A percentile compares a stretch with the other conserved stretches of the same genome.
phyloP scores from a whole-genome alignment of 345 rosid genomes.

The Orychophragmus violaceus region DNA sequence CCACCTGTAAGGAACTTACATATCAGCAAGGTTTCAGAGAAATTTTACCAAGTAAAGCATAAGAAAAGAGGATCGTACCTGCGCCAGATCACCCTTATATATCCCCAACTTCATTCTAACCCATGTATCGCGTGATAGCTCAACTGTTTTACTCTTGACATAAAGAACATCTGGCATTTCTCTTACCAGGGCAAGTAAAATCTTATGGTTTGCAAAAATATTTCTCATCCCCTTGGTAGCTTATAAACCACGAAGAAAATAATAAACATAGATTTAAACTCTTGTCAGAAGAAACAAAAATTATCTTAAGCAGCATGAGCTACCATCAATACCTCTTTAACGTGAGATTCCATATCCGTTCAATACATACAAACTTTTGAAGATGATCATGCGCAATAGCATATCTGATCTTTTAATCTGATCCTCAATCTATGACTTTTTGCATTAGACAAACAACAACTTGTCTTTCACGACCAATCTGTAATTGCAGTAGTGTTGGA shows the following conservation, averaged over 20 bases:
- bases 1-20: no score
- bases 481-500: slow-evolving; percentile 4
- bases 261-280: neutral
- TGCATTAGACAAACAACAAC: slow-evolving; percentile 85
- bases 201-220: slow-evolving; percentile 48
- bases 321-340: slow-evolving; percentile 56
- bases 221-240: slow-evolving; percentile 79
- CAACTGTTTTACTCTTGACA: slow-evolving; percentile 75
- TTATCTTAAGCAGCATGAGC: neutral
- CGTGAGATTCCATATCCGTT: slow-evolving; percentile 86
- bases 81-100: slow-evolving; percentile 81
- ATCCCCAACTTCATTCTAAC: slow-evolving; percentile 84
- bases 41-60: neutral
- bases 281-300: neutral
- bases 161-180: slow-evolving; percentile 92
- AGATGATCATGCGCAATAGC: slow-evolving; percentile 80
- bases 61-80: slow-evolving; percentile 36
- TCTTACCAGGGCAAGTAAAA: slow-evolving; percentile 72
- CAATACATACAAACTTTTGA: slow-evolving; percentile 59
- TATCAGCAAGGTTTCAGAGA: neutral
- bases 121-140: slow-evolving; percentile 77
- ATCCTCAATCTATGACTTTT: slow-evolving; percentile 65
- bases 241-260: slow-evolving; percentile 29
- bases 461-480: slow-evolving; percentile 88
- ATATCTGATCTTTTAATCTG: slow-evolving; percentile 70